Evolutionary conservation across 306 rosid genomes (phyloP).

Genomic region (Cajanus cajan): DNA sequence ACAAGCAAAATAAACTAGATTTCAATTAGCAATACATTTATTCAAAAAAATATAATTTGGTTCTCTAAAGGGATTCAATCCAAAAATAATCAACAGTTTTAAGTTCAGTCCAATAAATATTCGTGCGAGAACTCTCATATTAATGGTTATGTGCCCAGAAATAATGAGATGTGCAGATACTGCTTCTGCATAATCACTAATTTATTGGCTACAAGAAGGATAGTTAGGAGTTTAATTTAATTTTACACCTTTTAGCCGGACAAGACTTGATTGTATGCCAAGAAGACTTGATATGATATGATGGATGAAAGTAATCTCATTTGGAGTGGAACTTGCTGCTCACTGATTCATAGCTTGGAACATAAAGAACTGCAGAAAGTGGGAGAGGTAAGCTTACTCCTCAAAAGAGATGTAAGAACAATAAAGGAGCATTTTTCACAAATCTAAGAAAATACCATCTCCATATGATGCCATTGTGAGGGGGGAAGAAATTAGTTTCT

Average conservation of each 20-base stretch:
- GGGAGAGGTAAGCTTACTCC: background rate
- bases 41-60: slow-evolving; percentile 13
- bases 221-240: slow-evolving; percentile 23
- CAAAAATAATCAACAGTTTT: slow-evolving; percentile 5
- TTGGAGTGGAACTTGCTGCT: slow-evolving; percentile 64
- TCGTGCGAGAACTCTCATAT: background rate
- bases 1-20: background rate
- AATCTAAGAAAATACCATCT: slow-evolving; percentile 56
- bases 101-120: slow-evolving; percentile 9
- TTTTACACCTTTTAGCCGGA: slow-evolving; percentile 33
- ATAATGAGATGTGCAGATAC: slow-evolving; percentile 34
- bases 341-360: slow-evolving; percentile 77
- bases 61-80: background rate
- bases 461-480: slow-evolving; percentile 93
- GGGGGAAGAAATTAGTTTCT: slow-evolving; percentile 84
- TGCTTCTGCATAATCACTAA: slow-evolving; percentile 33
- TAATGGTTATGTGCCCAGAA: slow-evolving; percentile 39
- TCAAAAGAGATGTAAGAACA: background rate
- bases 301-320: slow-evolving; percentile 38
- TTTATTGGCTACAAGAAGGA: slow-evolving; percentile 42
- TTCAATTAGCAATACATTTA: background rate
- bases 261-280: slow-evolving; percentile 25
- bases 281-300: background rate
- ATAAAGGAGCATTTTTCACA: background rate
- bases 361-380: slow-evolving; percentile 62